A percentile compares a stretch with the other conserved stretches of the same genome.
These are phyloP conservation scores for Penicillium soppii DNA, from an alignment of 495 filamentous ascomycete genomes.

Conservation along the genomic window DNA sequence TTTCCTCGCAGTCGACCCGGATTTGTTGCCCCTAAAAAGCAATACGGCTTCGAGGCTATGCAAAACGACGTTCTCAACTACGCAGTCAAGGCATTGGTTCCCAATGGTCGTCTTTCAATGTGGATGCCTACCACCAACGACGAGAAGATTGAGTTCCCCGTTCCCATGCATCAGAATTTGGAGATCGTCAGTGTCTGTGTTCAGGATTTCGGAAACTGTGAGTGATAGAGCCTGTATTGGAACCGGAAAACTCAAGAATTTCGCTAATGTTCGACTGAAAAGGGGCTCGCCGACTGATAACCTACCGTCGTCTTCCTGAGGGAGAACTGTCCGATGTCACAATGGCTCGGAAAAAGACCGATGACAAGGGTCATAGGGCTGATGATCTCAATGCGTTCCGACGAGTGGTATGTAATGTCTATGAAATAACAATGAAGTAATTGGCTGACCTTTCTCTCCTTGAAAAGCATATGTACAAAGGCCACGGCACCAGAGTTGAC, in stretches of 20 bases:
- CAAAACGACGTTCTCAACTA: conserved; percentile 86
- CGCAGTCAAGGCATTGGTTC: conserved; percentile 73
- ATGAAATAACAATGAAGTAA: not conserved
- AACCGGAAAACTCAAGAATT: not conserved
- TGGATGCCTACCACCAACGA: conserved; percentile 98
- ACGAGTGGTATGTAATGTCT: conserved; percentile 45
- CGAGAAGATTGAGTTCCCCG: conserved; percentile 64
- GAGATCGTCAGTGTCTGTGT: conserved; percentile 76
- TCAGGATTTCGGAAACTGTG: conserved; percentile 87
- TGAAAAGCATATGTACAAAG: conserved; percentile 19
- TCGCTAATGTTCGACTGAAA: conserved; percentile 1
- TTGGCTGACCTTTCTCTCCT: conserved; percentile 1
- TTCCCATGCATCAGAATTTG: conserved; percentile 76
- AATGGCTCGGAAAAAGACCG: conserved; percentile 33
- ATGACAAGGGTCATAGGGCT: conserved; percentile 49
- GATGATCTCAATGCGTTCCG: conserved; percentile 83
- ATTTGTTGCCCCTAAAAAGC: conserved; percentile 87
- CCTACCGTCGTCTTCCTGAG: conserved; percentile 72
- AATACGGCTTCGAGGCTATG: conserved; percentile 89
- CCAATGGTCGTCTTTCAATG: conserved; percentile 77
- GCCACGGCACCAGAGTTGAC: not conserved
- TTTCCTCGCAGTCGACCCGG: conserved; percentile 55
- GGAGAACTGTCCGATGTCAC: conserved; percentile 50
- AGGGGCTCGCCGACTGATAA: conserved; percentile 87
- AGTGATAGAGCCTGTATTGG: conserved; percentile 12